Conservation (phyloP, 2,329 filamentous ascomycete species). For the Zasmidium cellare region DNA sequence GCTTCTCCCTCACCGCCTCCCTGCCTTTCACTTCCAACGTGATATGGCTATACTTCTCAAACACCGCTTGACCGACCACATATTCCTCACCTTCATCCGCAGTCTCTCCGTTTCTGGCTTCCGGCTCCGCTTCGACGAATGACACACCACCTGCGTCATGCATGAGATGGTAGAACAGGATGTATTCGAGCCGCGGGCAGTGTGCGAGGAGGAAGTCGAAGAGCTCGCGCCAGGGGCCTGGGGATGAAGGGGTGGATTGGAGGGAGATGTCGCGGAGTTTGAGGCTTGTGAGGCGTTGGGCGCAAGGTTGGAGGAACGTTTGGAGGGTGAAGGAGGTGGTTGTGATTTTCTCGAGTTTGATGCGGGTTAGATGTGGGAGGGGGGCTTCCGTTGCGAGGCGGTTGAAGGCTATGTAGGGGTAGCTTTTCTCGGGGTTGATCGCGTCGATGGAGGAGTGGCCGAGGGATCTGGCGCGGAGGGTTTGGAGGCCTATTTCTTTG, state of each 20-base stretch:
- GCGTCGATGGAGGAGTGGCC: slow-evolving; percentile 10
- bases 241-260: slow-evolving; percentile 16
- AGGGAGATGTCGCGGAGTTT: slow-evolving; percentile 34
- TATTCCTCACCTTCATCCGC: slow-evolving; percentile 9
- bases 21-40: slow-evolving; percentile 22
- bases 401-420: slow-evolving; percentile 23
- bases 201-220: slow-evolving; percentile 26
- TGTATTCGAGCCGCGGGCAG: slow-evolving; percentile 24
- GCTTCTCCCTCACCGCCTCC: slow-evolving; percentile 17
- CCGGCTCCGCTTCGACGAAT: slow-evolving; percentile 21
- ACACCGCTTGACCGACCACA: slow-evolving; percentile 14
- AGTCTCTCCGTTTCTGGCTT: slow-evolving; percentile 8
- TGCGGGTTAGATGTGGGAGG: slow-evolving; percentile 23
- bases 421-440: slow-evolving; percentile 19
- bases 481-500: slow-evolving; percentile 17
- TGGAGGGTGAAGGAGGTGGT: slow-evolving; percentile 22
- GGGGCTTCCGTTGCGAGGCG: slow-evolving; percentile 14
- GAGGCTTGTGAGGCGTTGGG: slow-evolving; percentile 24
- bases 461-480: slow-evolving; percentile 20
- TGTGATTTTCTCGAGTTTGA: slow-evolving; percentile 34
- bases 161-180: slow-evolving; percentile 32
- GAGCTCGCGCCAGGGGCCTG: slow-evolving; percentile 25
- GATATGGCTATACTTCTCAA: slow-evolving; percentile 27
- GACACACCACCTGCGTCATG: slow-evolving; percentile 26
- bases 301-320: slow-evolving; percentile 23